A percentile compares a stretch with the other conserved stretches of the same genome.
Conservation (phyloP, 176 grass and related monocot genomes). For the Musa schizocarpa region DNA sequence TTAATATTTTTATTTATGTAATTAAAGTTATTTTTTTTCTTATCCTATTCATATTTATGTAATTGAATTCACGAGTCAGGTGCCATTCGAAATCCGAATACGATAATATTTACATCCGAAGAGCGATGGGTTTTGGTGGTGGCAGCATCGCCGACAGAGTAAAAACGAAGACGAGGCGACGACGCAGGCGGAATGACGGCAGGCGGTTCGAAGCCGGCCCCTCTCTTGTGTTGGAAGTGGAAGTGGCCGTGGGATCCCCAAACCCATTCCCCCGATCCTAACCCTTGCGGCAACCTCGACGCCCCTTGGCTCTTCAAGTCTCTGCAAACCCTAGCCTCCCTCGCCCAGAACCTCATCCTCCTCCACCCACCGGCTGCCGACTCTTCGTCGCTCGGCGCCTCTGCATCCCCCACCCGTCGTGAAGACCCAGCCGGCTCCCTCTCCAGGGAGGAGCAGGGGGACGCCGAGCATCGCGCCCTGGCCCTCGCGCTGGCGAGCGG, state of each 20-base stretch:
- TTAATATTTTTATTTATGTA: too few species aligned
- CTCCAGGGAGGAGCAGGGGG: conserved; percentile 35
- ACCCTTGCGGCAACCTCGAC: conserved; percentile 53
- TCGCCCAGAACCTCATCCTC: conserved; percentile 69
- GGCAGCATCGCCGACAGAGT: background rate
- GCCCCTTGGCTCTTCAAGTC: conserved; percentile 80
- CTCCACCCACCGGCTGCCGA: conserved; percentile 23
- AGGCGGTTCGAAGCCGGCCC: conserved; percentile 28
- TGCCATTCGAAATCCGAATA: too few species aligned
- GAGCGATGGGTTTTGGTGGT: background rate
- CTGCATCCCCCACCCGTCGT: background rate
- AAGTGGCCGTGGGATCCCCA: conserved; percentile 51
- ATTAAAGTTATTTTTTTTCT: too few species aligned
- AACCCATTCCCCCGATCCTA: conserved; percentile 10
- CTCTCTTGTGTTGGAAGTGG: conserved; percentile 57
- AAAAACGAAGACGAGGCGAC: background rate
- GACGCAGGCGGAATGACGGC: conserved; percentile 21
- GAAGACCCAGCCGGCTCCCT: background rate
- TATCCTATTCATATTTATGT: too few species aligned
- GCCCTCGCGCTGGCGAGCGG: conserved; percentile 56
- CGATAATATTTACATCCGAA: background rate
- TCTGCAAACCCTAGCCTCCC: conserved; percentile 41
- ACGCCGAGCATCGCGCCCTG: conserved; percentile 62
- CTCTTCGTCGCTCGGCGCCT: background rate
- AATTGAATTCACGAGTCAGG: too few species aligned